Conservation (phyloP, 2,329 filamentous ascomycete genomes). For the Leptographium lundbergii region DNA sequence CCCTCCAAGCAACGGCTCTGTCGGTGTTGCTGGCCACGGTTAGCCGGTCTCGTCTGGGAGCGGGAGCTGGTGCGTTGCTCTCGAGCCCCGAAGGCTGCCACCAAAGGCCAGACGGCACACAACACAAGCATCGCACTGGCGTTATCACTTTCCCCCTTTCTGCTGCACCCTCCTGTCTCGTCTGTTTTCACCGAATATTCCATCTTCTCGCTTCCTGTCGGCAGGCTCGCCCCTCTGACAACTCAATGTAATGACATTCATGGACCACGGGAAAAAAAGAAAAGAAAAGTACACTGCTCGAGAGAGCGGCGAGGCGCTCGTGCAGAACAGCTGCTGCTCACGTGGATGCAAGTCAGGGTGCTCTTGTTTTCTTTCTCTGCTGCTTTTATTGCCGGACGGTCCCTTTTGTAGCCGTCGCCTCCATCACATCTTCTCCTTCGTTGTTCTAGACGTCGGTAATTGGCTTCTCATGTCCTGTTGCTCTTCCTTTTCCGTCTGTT, state of each 20-base stretch:
- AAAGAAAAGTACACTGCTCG: not conserved
- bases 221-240: not conserved
- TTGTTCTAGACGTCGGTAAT: not conserved
- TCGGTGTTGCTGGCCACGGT: constrained; percentile 34
- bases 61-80: no score
- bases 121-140: not conserved
- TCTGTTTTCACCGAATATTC: not conserved
- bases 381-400: not conserved
- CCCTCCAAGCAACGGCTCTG: constrained; percentile 21
- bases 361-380: not conserved
- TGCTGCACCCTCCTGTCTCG: not conserved
- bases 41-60: constrained; percentile 11
- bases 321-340: not conserved
- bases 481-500: not conserved
- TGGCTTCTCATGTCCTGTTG: not conserved
- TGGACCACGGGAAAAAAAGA: not conserved
- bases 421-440: not conserved
- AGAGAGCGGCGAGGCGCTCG: not conserved
- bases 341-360: not conserved
- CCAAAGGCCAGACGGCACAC: not conserved
- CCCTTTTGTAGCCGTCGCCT: not conserved
- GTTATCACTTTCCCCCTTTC: not conserved
- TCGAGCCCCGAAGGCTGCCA: no score
- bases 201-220: not conserved
- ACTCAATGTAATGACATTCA: not conserved